A percentile compares a stretch with the other conserved stretches of the same genome.
phyloP scores from a whole-genome alignment of 2,329 filamentous ascomycete species.

The Phyllosticta capitalensis region DNA sequence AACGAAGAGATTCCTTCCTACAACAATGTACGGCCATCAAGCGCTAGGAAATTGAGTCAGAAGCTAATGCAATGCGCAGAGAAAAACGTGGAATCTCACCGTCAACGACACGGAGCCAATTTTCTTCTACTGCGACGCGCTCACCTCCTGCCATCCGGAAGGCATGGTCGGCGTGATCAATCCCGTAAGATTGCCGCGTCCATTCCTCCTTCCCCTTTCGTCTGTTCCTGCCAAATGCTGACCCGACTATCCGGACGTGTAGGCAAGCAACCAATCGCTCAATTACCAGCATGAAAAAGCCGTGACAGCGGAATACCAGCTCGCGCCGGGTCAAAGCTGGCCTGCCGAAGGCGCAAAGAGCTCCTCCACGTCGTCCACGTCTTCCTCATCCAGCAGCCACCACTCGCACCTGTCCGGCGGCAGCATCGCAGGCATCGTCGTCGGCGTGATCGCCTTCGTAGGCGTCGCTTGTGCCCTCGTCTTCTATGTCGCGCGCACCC shows the following conservation, averaged over 20 bases:
- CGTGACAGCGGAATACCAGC: constrained; percentile 16
- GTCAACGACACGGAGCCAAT: constrained; percentile 28
- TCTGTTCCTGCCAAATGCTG: neutral
- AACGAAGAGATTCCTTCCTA: constrained; percentile 19
- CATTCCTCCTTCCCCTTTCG: neutral
- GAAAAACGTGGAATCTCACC: constrained; percentile 20
- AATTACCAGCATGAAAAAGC: constrained; percentile 8
- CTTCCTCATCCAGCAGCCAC: constrained; percentile 9
- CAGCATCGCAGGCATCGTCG: constrained; percentile 46
- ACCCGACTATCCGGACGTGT: neutral
- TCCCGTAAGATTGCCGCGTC: constrained; percentile 36
- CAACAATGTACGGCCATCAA: constrained; percentile 16
- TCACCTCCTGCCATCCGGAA: constrained; percentile 52
- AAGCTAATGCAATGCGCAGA: neutral
- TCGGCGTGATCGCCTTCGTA: constrained; percentile 54
- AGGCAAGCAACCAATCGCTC: neutral
- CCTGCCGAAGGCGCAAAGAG: constrained; percentile 25
- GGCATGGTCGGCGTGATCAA: constrained; percentile 73
- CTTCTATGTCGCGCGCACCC: constrained; percentile 51
- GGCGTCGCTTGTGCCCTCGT: constrained; percentile 50
- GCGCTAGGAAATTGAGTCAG: neutral
- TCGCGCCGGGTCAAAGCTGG: constrained; percentile 32
- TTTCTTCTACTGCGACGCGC: constrained; percentile 42
- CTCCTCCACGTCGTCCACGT: neutral
- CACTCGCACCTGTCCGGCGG: constrained; percentile 25